Conservation (phyloP, 169 alveolate genomes). For the Perkinsus chesapeaki region DNA sequence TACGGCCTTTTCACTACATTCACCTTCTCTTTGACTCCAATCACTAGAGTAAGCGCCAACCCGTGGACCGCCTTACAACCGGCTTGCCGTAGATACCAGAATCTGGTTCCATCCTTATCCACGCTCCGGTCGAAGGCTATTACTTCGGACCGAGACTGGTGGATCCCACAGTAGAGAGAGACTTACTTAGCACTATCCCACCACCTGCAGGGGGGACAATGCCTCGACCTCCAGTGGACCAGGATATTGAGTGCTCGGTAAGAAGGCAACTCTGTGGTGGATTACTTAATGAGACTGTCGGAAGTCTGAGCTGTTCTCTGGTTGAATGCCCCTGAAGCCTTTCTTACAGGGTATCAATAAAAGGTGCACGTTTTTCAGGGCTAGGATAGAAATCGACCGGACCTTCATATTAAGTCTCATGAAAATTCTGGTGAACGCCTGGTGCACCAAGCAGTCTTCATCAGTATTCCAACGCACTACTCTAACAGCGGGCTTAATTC, state of each 20-base stretch:
- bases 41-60: not conserved
- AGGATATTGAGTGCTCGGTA: not conserved
- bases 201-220: not conserved
- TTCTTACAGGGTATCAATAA: too few relatives aligned
- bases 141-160: not conserved
- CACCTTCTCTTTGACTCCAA: not conserved
- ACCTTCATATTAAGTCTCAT: too few relatives aligned
- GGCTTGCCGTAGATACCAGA: not conserved
- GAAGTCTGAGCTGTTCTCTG: too few relatives aligned
- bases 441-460: too few relatives aligned
- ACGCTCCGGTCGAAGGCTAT: not conserved
- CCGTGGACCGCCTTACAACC: not conserved
- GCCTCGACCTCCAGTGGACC: not conserved
- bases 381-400: too few relatives aligned
- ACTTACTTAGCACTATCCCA: not conserved
- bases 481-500: too few relatives aligned
- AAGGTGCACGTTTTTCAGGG: too few relatives aligned
- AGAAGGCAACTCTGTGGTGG: not conserved
- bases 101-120: not conserved
- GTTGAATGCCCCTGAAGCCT: too few relatives aligned
- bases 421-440: too few relatives aligned
- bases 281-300: too few relatives aligned
- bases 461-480: too few relatives aligned
- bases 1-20: constrained; percentile 8
- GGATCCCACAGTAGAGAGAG: not conserved